Evolutionary conservation across 2,329 filamentous ascomycete species (phyloP).

Genomic region (Colletotrichum camelliae): DNA sequence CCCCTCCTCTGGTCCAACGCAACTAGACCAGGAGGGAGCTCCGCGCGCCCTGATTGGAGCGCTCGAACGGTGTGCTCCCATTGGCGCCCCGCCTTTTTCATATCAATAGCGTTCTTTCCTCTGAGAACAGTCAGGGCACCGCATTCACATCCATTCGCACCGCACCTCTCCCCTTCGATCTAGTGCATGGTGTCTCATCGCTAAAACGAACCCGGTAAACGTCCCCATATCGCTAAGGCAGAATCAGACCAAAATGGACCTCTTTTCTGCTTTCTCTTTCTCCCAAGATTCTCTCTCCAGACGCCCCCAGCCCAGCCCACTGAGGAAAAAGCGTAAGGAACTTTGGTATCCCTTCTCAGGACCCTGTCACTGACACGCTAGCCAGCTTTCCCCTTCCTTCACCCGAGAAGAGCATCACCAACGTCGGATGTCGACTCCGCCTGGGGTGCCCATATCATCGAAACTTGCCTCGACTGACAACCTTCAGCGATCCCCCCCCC

Average conservation of each 20-base stretch:
- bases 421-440: background rate
- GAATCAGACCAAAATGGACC: background rate
- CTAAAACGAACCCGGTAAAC: background rate
- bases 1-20: background rate
- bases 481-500: background rate
- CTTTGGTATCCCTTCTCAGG: background rate
- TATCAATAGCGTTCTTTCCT: slow-evolving; percentile 11
- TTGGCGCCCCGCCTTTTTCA: background rate
- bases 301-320: background rate
- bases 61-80: background rate
- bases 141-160: background rate
- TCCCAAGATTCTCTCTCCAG: background rate
- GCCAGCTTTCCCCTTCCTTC: background rate
- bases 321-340: background rate
- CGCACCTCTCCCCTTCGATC: background rate
- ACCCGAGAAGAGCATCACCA: background rate
- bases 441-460: background rate
- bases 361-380: background rate
- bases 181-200: background rate
- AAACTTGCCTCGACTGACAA: background rate
- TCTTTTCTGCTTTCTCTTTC: background rate
- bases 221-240: background rate
- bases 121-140: background rate
- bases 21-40: background rate
- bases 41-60: background rate